Conservation (phyloP, 257 asterid species). For the Pogostemon cablin region DNA sequence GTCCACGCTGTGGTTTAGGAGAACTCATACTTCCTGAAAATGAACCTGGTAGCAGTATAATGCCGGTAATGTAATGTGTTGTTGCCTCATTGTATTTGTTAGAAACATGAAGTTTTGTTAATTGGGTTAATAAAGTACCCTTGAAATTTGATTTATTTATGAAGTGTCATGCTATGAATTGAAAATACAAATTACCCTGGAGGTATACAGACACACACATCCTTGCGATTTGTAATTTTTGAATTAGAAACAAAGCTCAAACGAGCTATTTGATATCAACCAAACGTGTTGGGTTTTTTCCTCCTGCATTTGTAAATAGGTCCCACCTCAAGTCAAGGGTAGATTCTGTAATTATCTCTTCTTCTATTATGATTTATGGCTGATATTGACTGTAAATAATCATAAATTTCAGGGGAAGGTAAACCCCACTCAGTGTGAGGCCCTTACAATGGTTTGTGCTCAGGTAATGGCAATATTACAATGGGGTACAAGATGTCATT, state of each 20-base stretch:
- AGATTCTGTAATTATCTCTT: neutral
- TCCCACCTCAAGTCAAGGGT: neutral
- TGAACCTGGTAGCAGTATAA: constrained; percentile 99
- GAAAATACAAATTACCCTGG: neutral
- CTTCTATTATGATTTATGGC: neutral
- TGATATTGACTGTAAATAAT: constrained; percentile 25
- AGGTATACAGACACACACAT: neutral
- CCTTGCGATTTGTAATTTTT: neutral
- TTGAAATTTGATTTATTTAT: neutral
- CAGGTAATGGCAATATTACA: constrained; percentile 56
- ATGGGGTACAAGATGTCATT: constrained; percentile 16
- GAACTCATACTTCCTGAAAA: constrained; percentile 98
- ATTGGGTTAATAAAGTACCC: neutral
- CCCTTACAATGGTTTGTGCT: constrained; percentile 97
- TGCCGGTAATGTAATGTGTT: constrained; percentile 79
- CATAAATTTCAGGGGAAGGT: constrained; percentile 83
- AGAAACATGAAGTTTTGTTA: constrained; percentile 4
- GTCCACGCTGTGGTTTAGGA: constrained; percentile 99
- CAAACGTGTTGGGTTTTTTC: no score
- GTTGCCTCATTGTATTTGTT: constrained; percentile 30
- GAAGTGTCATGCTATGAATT: neutral
- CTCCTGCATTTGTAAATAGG: neutral
- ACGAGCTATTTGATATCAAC: no score
- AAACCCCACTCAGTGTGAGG: constrained; percentile 98
- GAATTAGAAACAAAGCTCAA: no score